Evolutionary conservation across 257 asterid species (phyloP), one percentile per base, ranked within the genome.

Genomic region (Nemophila menziesii): DNA sequence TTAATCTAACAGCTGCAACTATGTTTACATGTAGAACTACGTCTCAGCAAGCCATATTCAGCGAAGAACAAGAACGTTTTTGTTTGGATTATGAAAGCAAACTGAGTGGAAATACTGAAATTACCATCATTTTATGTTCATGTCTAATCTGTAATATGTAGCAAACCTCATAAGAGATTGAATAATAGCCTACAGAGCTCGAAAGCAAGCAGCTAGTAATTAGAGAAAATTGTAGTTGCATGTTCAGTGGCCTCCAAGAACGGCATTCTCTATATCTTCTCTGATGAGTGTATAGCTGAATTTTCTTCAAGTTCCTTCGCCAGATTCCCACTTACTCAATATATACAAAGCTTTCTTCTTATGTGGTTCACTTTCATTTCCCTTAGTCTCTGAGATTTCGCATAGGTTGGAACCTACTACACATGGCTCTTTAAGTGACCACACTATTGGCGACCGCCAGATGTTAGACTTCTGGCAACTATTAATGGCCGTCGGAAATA

Each of bases 241-340:
- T 41, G 45, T 48, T 74, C 62, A 78, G 33, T 96, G 99, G 39
- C 96, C 96, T 70, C 96, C 99, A 38, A 90, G 96, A 52, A 90
- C 75, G 36, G 99, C 96, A 51, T 90, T 90, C 60, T 90, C 96
- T 16, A 85, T 81, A 60, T 90, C 99, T 64, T 90, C 99, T 64
- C 99, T 74, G 58, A 96, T 80, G 11, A 84, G 72, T 0, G 98
- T 94, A 22, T 90, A 90, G 58, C 96, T 90, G 66, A 90, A 90
- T 71, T 93, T 71, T 62, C 99, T 79, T 90, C 99, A 0, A 90
- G 66, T 29, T 90, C 93, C 63, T 81, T 90, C 62, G 77, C 99
- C 13, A 90, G 83, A 46, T 65, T 64, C 17, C 94, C 96, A n/a
- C n/a, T n/a, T n/a, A n/a, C n/a, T n/a, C n/a, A n/a, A n/a, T n/a